These are phyloP conservation scores for Yamadazyma friedrichii DNA, from an alignment of 1,139 yeast species.

Conservation along the genomic window DNA sequence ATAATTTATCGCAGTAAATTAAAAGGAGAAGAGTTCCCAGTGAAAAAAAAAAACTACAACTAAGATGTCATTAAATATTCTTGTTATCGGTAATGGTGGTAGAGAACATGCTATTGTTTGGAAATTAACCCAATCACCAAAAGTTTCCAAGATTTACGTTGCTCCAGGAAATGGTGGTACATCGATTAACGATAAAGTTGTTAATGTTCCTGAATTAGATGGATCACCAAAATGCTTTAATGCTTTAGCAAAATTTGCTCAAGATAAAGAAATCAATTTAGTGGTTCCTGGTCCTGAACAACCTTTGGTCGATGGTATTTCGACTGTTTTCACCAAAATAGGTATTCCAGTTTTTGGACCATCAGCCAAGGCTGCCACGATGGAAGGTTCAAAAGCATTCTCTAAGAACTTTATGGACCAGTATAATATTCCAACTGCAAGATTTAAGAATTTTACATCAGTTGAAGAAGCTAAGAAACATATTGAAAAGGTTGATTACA, in stretches of 20 bases:
- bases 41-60: neutral
- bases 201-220: constrained; percentile 68
- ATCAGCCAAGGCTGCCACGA: constrained; percentile 78
- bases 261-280: constrained; percentile 61
- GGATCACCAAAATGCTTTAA: constrained; percentile 58
- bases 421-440: constrained; percentile 93
- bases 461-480: constrained; percentile 74
- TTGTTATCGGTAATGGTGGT: constrained; percentile 96
- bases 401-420: constrained; percentile 92
- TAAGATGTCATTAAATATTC: constrained; percentile 49
- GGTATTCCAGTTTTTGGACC: constrained; percentile 99
- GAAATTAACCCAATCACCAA: constrained; percentile 79
- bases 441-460: constrained; percentile 74
- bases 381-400: constrained; percentile 97
- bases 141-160: constrained; percentile 73
- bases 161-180: constrained; percentile 99
- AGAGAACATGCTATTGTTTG: constrained; percentile 97
- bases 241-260: constrained; percentile 65
- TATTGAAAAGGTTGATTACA: constrained; percentile 63
- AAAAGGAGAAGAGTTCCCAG: neutral
- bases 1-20: constrained; percentile 8
- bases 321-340: constrained; percentile 63
- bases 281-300: constrained; percentile 99
- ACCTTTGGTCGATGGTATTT: constrained; percentile 92
- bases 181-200: constrained; percentile 54